phyloP scores from a whole-genome alignment of 129 eudicot species.

The Chrysanthemum seticuspe region DNA sequence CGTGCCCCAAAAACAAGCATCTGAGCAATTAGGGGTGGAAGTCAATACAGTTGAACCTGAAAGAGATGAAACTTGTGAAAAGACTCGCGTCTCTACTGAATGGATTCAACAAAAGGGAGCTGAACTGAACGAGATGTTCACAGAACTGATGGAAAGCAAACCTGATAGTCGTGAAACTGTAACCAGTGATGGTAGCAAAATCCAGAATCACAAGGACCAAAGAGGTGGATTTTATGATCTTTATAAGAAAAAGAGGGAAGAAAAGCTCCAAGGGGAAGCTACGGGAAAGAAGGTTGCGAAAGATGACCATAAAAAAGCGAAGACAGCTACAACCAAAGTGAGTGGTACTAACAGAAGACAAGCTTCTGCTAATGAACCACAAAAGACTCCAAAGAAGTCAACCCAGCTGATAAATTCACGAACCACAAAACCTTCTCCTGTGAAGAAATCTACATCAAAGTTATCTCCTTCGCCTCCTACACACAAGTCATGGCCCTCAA shows the following conservation, averaged over 20 bases:
- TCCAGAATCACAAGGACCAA: constrained; percentile 42
- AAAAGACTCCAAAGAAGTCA: constrained; percentile 39
- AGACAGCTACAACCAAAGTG: constrained; percentile 40
- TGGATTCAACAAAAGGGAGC: constrained; percentile 80
- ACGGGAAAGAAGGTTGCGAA: constrained; percentile 55
- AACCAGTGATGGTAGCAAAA: constrained; percentile 36
- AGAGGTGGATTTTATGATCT: constrained; percentile 60
- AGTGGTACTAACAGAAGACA: constrained; percentile 42
- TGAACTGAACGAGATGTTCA: constrained; percentile 63
- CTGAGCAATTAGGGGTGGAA: constrained; percentile 27
- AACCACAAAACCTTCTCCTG: constrained; percentile 45
- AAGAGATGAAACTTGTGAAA: constrained; percentile 45
- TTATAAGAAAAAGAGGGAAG: constrained; percentile 73
- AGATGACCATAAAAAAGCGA: constrained; percentile 60
- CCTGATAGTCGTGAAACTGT: constrained; percentile 38
- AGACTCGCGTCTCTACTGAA: constrained; percentile 54
- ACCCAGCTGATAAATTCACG: constrained; percentile 40
- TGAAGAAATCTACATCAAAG: constrained; percentile 51
- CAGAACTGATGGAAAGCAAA: constrained; percentile 69
- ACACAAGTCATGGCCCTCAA: constrained; percentile 86
- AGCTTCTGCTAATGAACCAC: constrained; percentile 36
- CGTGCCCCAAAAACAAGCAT: constrained; percentile 32
- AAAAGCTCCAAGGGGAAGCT: constrained; percentile 55
- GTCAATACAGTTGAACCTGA: constrained; percentile 36
- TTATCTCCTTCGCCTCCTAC: constrained; percentile 66